Evolutionary conservation across 2,329 filamentous ascomycete genomes (phyloP).

Genomic region (Leptodontidium sp.): DNA sequence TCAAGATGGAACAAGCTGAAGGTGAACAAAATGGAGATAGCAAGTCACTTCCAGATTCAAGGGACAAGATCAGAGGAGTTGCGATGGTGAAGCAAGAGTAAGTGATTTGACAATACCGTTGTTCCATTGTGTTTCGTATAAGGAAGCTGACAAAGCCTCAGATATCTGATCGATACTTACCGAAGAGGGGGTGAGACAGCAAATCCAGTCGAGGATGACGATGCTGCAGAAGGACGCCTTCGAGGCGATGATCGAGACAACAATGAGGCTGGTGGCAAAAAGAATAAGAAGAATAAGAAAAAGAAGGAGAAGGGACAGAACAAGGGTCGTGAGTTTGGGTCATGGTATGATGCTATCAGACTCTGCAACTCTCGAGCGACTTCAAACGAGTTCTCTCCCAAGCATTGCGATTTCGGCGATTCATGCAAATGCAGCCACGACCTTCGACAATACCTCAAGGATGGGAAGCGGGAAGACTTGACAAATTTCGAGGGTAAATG

Average conservation of each 20-base stretch:
- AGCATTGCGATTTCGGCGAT: slow-evolving; percentile 78
- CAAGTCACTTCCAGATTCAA: slow-evolving; percentile 28
- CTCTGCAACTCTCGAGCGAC: slow-evolving; percentile 80
- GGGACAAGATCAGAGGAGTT: slow-evolving; percentile 45
- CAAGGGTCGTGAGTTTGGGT: slow-evolving; percentile 81
- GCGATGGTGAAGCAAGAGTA: slow-evolving; percentile 46
- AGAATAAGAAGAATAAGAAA: slow-evolving; percentile 59
- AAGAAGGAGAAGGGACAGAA: slow-evolving; percentile 80
- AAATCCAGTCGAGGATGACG: slow-evolving; percentile 53
- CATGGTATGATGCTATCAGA: slow-evolving; percentile 77
- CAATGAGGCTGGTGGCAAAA: slow-evolving; percentile 41
- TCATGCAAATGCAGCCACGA: slow-evolving; percentile 86
- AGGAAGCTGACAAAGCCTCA: slow-evolving; percentile 27
- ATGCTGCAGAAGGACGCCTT: slow-evolving; percentile 61
- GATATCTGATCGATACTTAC: slow-evolving; percentile 44
- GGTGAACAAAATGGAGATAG: neutral
- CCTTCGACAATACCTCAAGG: slow-evolving; percentile 81
- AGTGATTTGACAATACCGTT: slow-evolving; percentile 26
- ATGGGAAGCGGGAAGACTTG: slow-evolving; percentile 83
- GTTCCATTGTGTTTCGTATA: neutral
- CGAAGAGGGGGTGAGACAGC: slow-evolving; percentile 24
- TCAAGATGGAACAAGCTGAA: slow-evolving; percentile 61
- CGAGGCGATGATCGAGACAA: slow-evolving; percentile 51
- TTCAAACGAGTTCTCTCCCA: slow-evolving; percentile 82
- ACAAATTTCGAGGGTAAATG: slow-evolving; percentile 80